phyloP scores from a whole-genome alignment of 495 filamentous ascomycete species.

The Aspergillus panamensis region DNA sequence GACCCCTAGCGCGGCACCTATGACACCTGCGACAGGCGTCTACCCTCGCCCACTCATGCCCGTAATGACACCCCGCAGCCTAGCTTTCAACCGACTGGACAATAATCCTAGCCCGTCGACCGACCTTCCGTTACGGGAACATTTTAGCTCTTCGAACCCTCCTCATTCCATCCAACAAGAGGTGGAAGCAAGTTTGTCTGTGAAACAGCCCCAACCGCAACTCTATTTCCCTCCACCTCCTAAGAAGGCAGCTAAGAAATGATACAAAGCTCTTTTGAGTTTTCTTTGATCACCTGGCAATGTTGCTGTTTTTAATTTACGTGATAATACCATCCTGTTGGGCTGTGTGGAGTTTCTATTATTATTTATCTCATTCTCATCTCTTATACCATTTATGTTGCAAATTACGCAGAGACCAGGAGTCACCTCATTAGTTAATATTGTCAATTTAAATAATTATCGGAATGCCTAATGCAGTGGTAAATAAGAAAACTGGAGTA shows the following conservation, averaged over 20 bases:
- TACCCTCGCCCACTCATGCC: slow-evolving; percentile 21
- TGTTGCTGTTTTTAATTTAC: neutral
- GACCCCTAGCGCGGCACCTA: slow-evolving; percentile 25
- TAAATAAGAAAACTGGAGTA: neutral
- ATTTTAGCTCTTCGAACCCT: slow-evolving; percentile 23
- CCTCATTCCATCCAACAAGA: slow-evolving; percentile 25
- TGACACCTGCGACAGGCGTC: slow-evolving; percentile 9
- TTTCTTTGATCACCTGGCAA: neutral
- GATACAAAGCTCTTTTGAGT: slow-evolving; percentile 1
- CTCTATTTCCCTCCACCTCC: slow-evolving; percentile 46
- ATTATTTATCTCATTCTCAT: slow-evolving; percentile 2
- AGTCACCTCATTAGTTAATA: slow-evolving; percentile 8
- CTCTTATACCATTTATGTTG: slow-evolving; percentile 13
- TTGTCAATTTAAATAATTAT: slow-evolving; percentile 4
- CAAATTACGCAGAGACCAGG: slow-evolving; percentile 1
- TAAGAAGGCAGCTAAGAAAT: slow-evolving; percentile 37
- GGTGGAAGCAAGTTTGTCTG: slow-evolving; percentile 21
- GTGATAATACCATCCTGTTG: neutral
- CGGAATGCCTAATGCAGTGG: neutral
- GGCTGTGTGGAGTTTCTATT: neutral
- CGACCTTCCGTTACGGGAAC: slow-evolving; percentile 43
- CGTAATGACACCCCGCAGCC: slow-evolving; percentile 40
- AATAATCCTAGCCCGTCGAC: slow-evolving; percentile 22
- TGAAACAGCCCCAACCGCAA: slow-evolving; percentile 23
- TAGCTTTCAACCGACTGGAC: slow-evolving; percentile 41